Base-by-base conservation (phyloP, 2,329 filamentous ascomycete species). In the Hymenoscyphus fraxineus region DNA sequence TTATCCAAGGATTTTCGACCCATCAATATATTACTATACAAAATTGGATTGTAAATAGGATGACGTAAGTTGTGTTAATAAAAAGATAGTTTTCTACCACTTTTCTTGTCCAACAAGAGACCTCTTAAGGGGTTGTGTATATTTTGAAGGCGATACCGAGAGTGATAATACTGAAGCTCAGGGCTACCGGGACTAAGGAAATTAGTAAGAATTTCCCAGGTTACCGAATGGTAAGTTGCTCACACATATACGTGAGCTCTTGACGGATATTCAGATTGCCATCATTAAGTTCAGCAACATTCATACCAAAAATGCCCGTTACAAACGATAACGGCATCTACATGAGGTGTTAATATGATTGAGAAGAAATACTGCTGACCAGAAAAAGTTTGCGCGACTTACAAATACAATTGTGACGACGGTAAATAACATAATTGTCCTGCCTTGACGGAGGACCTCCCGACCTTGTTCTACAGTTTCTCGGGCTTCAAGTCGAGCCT, bases 331-430 rank as follows among this genome's bases (percentile, higher is more conserved):
- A 67, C 1, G 77, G 77, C 3, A 78, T 67, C 77, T 76, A 38
- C 3, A 2, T 0, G 7, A 32, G 6, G 4, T 10, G 2, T 56
- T 56, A 56, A 27, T 35, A 15, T n/a, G 10, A 2, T 16, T 55
- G 9, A 10, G 35, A 27, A 59, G 27, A 6, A 27, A 27, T 27
- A 27, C 27, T 27, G 27, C 27, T 27, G 9, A 32, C 16, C 3
- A 12, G n/a, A 35, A 22, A 16, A 35, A 6, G 32, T 3, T n/a
- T 40, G 9, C 16, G 7, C 6, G 39, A 67, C 78, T 70, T 68
- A 80, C 78, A 64, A 82, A 82, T 16, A 81, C 69, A 59, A 81
- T 80, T 0, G 80, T 82, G 1, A 81, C 77, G 0, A 81, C 68
- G 0, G 80, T 82, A 63, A 82, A 81, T 2, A 80, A 71, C 75